A percentile compares a stretch with the other conserved stretches of the same genome.
These are phyloP conservation scores for Penicillium coprophilum DNA, from an alignment of 495 filamentous ascomycete species.

Conservation along the genomic window DNA sequence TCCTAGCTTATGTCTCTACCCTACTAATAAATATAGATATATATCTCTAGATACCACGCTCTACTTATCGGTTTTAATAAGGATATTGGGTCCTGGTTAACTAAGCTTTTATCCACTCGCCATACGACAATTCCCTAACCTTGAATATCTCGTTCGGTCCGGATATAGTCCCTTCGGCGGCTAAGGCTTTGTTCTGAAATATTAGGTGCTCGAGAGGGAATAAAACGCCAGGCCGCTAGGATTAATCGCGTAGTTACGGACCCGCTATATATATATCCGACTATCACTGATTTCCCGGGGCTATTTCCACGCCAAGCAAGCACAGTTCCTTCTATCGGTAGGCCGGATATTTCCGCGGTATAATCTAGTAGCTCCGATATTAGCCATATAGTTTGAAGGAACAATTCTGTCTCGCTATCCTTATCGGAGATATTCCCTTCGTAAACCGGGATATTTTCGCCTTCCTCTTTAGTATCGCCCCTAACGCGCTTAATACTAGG, in stretches of 20 bases:
- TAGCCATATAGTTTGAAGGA: conserved; percentile 2
- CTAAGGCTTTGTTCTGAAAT: neutral
- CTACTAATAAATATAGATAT: neutral
- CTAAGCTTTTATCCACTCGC: neutral
- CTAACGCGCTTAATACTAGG: neutral
- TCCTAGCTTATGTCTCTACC: neutral
- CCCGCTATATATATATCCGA: neutral
- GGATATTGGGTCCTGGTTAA: conserved; percentile 1
- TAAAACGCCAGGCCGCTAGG: neutral
- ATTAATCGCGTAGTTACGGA: neutral
- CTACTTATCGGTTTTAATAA: neutral
- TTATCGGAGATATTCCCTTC: neutral
- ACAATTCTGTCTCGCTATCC: neutral
- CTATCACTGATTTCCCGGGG: neutral
- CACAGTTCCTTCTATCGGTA: neutral
- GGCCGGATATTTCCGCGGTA: neutral
- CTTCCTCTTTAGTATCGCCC: neutral
- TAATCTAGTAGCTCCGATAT: neutral
- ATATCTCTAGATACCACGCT: conserved; percentile 1
- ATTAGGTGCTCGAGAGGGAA: conserved; percentile 3
- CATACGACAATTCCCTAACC: neutral
- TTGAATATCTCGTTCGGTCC: neutral
- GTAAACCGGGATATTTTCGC: neutral
- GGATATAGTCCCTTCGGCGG: neutral
- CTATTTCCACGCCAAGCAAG: neutral